Conservation (phyloP, 2,329 filamentous ascomycete genomes). For the Biscogniauxia mediterranea region DNA sequence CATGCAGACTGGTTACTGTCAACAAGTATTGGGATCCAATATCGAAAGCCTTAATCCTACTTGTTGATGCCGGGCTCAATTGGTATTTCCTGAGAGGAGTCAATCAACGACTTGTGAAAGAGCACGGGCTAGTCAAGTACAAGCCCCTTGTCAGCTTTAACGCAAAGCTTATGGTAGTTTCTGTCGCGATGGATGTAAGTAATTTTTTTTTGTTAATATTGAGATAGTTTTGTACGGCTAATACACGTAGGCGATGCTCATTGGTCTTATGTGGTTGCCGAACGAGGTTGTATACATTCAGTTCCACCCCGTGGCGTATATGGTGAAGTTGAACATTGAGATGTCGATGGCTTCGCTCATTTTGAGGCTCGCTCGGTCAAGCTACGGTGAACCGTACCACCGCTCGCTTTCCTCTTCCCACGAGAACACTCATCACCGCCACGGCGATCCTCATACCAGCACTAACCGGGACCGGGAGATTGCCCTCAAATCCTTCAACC, state of each 20-base stretch:
- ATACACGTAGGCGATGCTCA: constrained; percentile 18
- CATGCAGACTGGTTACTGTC: constrained; percentile 36
- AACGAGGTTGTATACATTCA: constrained; percentile 16
- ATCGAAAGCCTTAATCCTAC: constrained; percentile 50
- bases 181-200: constrained; percentile 25
- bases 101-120: constrained; percentile 44
- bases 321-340: constrained; percentile 24
- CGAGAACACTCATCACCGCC: neutral
- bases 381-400: neutral
- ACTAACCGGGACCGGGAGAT: neutral
- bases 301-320: constrained; percentile 20
- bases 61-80: constrained; percentile 51
- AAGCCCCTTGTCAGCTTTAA: constrained; percentile 49
- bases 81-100: constrained; percentile 50
- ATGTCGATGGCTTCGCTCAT: constrained; percentile 13
- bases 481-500: constrained; percentile 3
- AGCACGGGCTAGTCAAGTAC: constrained; percentile 49
- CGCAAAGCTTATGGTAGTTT: constrained; percentile 47
- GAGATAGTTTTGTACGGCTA: neutral
- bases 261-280: constrained; percentile 18
- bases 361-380: neutral
- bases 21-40: constrained; percentile 53
- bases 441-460: neutral
- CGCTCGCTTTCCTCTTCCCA: neutral
- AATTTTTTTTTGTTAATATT: neutral